Conservation (phyloP, 148 eudicot genomes). For the Amaranthus cruentus region DNA sequence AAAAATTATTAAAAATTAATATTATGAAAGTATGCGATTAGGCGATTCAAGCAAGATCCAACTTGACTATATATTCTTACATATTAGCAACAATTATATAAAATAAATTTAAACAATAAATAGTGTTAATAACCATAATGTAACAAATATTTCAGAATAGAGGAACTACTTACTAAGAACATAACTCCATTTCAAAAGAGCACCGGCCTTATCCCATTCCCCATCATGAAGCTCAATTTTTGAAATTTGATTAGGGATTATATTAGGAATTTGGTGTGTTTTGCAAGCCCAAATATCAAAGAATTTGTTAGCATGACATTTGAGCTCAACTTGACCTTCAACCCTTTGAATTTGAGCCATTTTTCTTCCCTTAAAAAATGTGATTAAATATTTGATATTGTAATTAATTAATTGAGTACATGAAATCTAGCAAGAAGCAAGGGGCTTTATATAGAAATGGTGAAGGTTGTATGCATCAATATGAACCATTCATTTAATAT, state of each 20-base stretch:
- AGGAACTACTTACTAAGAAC: background rate
- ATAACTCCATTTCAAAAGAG: conserved; percentile 12
- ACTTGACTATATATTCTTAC: too few relatives aligned
- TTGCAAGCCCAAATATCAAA: conserved; percentile 21
- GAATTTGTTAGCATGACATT: conserved; percentile 14
- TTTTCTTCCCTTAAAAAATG: background rate
- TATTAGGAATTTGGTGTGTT: conserved; percentile 7
- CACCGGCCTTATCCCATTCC: conserved; percentile 13
- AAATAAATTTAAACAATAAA: too few relatives aligned
- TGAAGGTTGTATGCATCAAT: background rate
- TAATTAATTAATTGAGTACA: background rate
- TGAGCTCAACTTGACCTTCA: conserved; percentile 25
- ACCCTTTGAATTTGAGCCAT: conserved; percentile 20
- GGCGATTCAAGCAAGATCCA: too few relatives aligned
- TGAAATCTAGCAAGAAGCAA: background rate
- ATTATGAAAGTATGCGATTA: too few relatives aligned
- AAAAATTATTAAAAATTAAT: too few relatives aligned
- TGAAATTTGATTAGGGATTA: conserved; percentile 13
- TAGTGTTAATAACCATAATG: too few relatives aligned
- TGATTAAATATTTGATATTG: background rate
- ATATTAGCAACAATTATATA: background rate
- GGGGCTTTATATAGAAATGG: background rate
- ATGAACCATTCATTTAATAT: background rate
- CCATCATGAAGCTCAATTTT: conserved; percentile 17
- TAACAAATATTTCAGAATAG: too few relatives aligned